phyloP scores from a whole-genome alignment of 768 basidiomycete genomes.

The Xerocomellus amylosporus region DNA sequence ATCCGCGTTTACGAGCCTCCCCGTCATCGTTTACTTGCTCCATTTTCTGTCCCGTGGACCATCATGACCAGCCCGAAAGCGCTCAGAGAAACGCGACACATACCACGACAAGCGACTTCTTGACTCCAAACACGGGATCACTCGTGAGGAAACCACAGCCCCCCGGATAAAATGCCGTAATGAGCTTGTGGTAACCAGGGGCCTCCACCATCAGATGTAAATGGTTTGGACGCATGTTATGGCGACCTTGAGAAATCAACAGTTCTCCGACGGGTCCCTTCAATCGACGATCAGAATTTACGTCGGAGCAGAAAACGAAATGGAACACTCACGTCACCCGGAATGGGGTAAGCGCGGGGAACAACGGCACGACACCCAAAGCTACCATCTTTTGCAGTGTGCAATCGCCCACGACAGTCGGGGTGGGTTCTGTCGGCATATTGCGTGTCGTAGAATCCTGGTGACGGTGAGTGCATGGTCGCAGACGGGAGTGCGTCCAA shows the following conservation, averaged over 20 bases:
- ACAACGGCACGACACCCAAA: constrained; percentile 74
- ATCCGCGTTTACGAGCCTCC: constrained; percentile 51
- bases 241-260: constrained; percentile 54
- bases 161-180: constrained; percentile 72
- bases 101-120: constrained; percentile 74
- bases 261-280: constrained; percentile 72
- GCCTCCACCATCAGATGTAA: constrained; percentile 73
- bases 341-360: constrained; percentile 68
- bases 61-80: not conserved
- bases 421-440: constrained; percentile 54
- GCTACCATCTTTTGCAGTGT: constrained; percentile 55
- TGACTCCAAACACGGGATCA: constrained; percentile 82
- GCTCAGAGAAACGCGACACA: constrained; percentile 21
- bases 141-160: constrained; percentile 64
- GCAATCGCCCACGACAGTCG: constrained; percentile 72
- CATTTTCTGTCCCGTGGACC: constrained; percentile 40
- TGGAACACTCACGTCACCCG: constrained; percentile 52
- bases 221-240: constrained; percentile 78
- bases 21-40: constrained; percentile 51
- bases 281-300: constrained; percentile 8
- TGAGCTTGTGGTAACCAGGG: constrained; percentile 67
- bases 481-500: constrained; percentile 23
- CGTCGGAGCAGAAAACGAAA: constrained; percentile 1
- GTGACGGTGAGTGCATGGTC: not conserved
- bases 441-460: constrained; percentile 44